Base-by-base conservation (phyloP, 1,284 basidiomycete genomes). In the Laetiporus sulphureus region DNA sequence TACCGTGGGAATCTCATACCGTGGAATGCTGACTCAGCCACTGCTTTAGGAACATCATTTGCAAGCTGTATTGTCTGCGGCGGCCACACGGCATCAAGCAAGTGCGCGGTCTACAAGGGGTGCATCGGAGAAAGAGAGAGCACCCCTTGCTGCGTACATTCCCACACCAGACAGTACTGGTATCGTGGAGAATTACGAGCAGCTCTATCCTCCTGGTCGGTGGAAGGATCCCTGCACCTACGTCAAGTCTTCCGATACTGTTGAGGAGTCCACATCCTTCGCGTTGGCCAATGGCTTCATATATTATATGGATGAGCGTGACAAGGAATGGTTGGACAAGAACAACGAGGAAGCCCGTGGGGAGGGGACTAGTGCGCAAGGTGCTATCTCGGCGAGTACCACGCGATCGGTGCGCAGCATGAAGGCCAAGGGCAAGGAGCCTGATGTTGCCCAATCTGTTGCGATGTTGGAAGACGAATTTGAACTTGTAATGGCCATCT, bases 241-340 rank as follows among this genome's bases (percentile, higher is more conserved):
- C 62, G 75, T 96, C 46, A 80, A 83, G 47, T 90, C 82, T 36
- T 94, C 91, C 7, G 81, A 91, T 54, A 92, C 90, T 2, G 82
- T 90, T 49, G 96, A 99, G 58, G 92, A 97, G 55, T 67, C 73
- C 22, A 65, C 72, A 44, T 61, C 59, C 12, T 71, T 66, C 47
- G 75, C 75, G 15, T 73, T 89, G 47, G 65, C 73, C 25, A 71
- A 77, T 53, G 82, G 79, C 1, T 90, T 84, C 58, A 78, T 82
- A 4, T 98, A 99, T 62, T 89, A 83, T 54, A 88, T 98, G 84
- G 96, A 99, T 58, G 96, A 99, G 62, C 86, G 91, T 29, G 96
- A 99, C 66, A 80, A 87, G 53, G 85, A 88, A 44, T 99, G 95
- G 94, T 76, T 99, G 29, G 83, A 88, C 49, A 85, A 82, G 62